phyloP scores from a whole-genome alignment of 1,284 basidiomycete genomes.

The Mycena citricolor region DNA sequence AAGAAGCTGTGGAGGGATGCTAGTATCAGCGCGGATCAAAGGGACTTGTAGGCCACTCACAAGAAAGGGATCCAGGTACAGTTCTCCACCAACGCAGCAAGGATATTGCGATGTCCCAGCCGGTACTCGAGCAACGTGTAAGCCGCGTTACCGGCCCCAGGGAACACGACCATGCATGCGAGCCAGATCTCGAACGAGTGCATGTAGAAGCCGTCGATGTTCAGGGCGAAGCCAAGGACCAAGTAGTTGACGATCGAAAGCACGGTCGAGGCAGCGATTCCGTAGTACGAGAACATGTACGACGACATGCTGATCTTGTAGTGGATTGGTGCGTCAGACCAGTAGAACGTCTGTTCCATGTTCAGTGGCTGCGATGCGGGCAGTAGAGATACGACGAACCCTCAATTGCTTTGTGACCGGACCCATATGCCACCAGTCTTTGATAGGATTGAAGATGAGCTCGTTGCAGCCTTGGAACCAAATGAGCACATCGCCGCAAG shows the following conservation, averaged over 20 bases:
- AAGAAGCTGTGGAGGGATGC: constrained; percentile 57
- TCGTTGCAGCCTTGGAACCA: constrained; percentile 55
- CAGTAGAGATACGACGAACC: constrained; percentile 21
- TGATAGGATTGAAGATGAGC: constrained; percentile 76
- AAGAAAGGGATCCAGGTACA: constrained; percentile 79
- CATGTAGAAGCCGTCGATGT: constrained; percentile 69
- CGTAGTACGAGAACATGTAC: constrained; percentile 74
- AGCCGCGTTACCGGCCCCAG: constrained; percentile 67
- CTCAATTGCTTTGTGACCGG: constrained; percentile 79
- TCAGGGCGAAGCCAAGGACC: constrained; percentile 64
- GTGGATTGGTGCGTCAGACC: constrained; percentile 74
- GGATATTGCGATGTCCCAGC: constrained; percentile 58
- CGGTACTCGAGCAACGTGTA: constrained; percentile 77
- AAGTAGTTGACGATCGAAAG: constrained; percentile 73
- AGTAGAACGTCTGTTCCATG: constrained; percentile 52
- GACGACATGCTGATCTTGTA: constrained; percentile 81
- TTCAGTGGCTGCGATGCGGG: neutral
- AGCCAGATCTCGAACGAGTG: constrained; percentile 78
- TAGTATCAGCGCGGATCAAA: constrained; percentile 2
- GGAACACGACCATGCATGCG: constrained; percentile 76
- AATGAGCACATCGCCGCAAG: constrained; percentile 12
- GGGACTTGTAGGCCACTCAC: constrained; percentile 43
- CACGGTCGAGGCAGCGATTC: constrained; percentile 52
- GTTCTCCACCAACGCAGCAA: constrained; percentile 61
- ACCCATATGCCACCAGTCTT: constrained; percentile 69